Conservation (phyloP, 305 asterid genomes). For the Fraxinus angustifolia region DNA sequence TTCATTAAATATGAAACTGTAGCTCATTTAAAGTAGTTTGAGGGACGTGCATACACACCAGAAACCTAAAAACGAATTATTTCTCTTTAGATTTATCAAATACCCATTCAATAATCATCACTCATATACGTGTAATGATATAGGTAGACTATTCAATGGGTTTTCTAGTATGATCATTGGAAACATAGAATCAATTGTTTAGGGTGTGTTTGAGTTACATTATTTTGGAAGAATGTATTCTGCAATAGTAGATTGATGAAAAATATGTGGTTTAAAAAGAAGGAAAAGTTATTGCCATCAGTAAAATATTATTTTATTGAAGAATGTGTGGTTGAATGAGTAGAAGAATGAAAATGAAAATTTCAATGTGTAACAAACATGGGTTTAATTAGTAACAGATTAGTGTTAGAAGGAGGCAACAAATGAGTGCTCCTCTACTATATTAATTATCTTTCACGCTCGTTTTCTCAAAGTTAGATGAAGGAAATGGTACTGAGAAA, state of each 20-base stretch:
- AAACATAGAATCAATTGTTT: not conserved
- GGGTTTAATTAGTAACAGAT: not conserved
- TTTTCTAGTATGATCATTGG: not conserved
- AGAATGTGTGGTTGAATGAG: no score
- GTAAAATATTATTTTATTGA: no score
- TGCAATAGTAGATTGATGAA: no score
- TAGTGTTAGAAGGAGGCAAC: not conserved
- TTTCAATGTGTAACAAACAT: no score
- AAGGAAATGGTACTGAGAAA: not conserved
- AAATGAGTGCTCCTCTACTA: not conserved
- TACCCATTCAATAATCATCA: not conserved
- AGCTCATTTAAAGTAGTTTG: not conserved
- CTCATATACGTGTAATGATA: not conserved
- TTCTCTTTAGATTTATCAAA: not conserved
- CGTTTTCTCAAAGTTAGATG: not conserved
- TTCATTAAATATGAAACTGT: not conserved
- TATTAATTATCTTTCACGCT: not conserved
- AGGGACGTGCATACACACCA: not conserved
- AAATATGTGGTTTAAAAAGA: no score
- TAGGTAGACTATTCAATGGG: not conserved
- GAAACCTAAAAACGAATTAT: not conserved
- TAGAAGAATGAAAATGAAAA: no score
- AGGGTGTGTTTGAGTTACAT: no score
- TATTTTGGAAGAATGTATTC: no score
- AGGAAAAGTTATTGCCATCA: no score